Conservation (phyloP, 2,329 filamentous ascomycete species). For the Cladosporium sp. region DNA sequence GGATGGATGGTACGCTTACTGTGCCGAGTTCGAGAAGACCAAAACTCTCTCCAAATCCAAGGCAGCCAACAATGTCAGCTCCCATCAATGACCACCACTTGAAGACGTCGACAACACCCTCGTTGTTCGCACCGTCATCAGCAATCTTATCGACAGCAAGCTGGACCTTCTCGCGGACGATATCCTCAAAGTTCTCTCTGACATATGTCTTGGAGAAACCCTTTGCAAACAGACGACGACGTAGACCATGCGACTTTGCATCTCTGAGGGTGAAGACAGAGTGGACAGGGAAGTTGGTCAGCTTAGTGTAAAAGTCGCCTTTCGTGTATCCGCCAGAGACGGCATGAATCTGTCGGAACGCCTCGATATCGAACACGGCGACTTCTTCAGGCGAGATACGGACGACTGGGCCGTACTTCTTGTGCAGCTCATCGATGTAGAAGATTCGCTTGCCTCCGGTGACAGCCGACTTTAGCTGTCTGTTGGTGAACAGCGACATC, state of each 20-base stretch:
- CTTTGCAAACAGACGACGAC: slow-evolving; percentile 42
- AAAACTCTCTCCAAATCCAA: slow-evolving; percentile 26
- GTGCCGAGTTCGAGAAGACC: slow-evolving; percentile 21
- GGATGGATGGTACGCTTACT: slow-evolving; percentile 39
- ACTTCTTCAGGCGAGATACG: slow-evolving; percentile 53
- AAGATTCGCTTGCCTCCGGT: slow-evolving; percentile 35
- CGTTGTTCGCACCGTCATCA: slow-evolving; percentile 30
- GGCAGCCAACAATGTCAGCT: slow-evolving; percentile 24
- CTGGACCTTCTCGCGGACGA: slow-evolving; percentile 38
- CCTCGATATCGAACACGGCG: slow-evolving; percentile 43
- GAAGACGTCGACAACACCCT: slow-evolving; percentile 42
- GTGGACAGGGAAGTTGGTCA: slow-evolving; percentile 20
- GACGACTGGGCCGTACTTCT: slow-evolving; percentile 50
- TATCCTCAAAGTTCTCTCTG: slow-evolving; percentile 40
- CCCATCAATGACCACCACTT: slow-evolving; percentile 40
- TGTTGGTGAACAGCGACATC: slow-evolving; percentile 31
- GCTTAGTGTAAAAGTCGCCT: slow-evolving; percentile 42
- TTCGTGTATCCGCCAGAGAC: slow-evolving; percentile 14
- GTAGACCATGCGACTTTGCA: slow-evolving; percentile 38
- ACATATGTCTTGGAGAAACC: slow-evolving; percentile 42
- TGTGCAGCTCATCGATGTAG: slow-evolving; percentile 43
- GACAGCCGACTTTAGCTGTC: slow-evolving; percentile 34
- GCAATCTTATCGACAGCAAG: slow-evolving; percentile 40
- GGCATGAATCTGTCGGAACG: slow-evolving; percentile 38
- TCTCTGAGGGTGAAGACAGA: slow-evolving; percentile 44